Conservation (phyloP, 2,329 filamentous ascomycete species). For the Colletotrichum acutatum region DNA sequence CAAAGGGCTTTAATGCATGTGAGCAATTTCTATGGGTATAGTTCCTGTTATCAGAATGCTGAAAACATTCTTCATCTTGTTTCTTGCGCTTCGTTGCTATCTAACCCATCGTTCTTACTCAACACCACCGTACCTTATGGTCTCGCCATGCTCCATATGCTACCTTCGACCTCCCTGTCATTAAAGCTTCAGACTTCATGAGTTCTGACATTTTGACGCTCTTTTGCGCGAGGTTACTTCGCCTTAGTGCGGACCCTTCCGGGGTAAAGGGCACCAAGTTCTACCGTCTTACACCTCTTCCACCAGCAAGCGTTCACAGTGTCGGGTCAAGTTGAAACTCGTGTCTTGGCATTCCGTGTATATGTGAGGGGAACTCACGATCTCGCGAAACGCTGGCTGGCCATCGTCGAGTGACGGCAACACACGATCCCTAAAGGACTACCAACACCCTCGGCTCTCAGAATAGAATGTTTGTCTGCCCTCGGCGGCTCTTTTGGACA, state of each 20-base stretch:
- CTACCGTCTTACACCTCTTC: not conserved
- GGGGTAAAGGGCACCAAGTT: not conserved
- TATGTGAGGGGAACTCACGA: not conserved
- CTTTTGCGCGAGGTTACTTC: not conserved
- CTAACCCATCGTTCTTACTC: not conserved
- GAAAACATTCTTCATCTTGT: not conserved
- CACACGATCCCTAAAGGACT: not conserved
- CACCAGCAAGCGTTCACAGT: not conserved
- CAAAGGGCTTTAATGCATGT: not conserved
- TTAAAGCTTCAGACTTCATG: not conserved
- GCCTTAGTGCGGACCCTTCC: not conserved
- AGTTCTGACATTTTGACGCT: not conserved
- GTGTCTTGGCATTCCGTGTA: not conserved
- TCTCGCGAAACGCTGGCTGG: not conserved
- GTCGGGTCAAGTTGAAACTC: not conserved
- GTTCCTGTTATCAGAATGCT: not conserved
- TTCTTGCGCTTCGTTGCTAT: no score
- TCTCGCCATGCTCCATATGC: not conserved
- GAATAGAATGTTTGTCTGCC: not conserved
- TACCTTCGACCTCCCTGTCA: not conserved
- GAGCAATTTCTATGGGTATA: not conserved
- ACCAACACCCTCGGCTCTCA: not conserved
- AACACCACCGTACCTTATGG: not conserved
- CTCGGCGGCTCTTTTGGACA: not conserved
- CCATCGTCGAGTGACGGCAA: slow-evolving; percentile 11